Evolutionary conservation across 257 asterid genomes (phyloP).

Genomic region (Capsicum rhomboideum): DNA sequence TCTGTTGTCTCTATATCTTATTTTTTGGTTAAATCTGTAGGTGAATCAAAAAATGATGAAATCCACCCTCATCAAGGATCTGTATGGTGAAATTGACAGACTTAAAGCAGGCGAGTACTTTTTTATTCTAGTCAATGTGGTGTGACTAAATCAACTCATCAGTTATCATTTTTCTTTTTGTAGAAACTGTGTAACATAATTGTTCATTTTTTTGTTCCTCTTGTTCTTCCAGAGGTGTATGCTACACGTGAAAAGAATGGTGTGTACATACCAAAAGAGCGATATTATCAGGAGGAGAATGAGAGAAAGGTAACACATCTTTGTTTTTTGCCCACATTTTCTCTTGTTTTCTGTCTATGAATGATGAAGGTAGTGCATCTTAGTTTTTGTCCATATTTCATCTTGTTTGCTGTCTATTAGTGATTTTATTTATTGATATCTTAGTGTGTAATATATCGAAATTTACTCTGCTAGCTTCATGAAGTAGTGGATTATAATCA

Average conservation of each 20-base stretch:
- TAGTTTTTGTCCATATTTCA: background rate
- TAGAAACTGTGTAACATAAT: background rate
- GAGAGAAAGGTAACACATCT: slow-evolving; percentile 23
- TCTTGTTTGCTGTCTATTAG: background rate
- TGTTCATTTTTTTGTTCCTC: background rate
- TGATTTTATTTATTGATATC: background rate
- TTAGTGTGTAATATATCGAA: background rate
- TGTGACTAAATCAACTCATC: background rate
- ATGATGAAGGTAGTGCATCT: background rate
- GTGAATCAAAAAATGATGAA: slow-evolving; percentile 76
- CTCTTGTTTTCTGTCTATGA: background rate
- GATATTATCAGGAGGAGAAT: slow-evolving; percentile 71
- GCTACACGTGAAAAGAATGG: slow-evolving; percentile 3
- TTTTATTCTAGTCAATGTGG: background rate
- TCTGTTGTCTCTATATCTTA: background rate
- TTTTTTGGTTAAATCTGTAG: slow-evolving; percentile 19
- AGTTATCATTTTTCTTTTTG: background rate
- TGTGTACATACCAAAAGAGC: slow-evolving; percentile 24
- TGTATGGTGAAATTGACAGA: background rate
- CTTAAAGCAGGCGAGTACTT: background rate
- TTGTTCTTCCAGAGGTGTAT: background rate
- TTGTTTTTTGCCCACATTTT: background rate
- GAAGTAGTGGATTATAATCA: background rate
- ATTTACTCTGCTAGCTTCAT: background rate
- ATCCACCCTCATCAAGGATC: background rate